A percentile compares a stretch with the other conserved stretches of the same genome.
These are phyloP conservation scores for Rhynchosporium graminicola DNA, from an alignment of 2,329 filamentous ascomycete species.

Conservation along the genomic window DNA sequence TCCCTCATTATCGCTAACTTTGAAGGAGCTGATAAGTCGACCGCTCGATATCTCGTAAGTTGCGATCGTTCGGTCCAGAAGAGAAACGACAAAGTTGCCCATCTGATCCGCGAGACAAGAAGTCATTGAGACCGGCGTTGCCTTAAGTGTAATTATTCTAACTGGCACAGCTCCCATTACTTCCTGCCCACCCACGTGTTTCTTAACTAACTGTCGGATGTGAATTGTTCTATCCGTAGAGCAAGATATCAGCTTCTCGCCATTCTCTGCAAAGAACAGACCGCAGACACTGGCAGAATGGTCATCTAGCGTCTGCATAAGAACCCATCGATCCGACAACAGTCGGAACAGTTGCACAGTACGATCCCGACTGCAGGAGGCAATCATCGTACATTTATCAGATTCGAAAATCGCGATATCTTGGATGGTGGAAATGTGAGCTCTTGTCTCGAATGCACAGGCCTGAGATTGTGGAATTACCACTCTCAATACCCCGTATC, in stretches of 20 bases:
- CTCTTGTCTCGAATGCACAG: constrained; percentile 73
- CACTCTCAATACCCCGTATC: constrained; percentile 76
- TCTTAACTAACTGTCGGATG: constrained; percentile 74
- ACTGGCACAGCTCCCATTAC: constrained; percentile 75
- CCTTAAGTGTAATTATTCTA: constrained; percentile 78
- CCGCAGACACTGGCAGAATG: constrained; percentile 83
- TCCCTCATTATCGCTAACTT: constrained; percentile 77
- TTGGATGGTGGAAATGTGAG: constrained; percentile 83
- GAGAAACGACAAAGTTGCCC: constrained; percentile 58
- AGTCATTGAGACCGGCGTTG: constrained; percentile 83
- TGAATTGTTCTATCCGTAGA: constrained; percentile 87
- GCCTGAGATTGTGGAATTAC: constrained; percentile 61
- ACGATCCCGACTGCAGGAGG: constrained; percentile 82
- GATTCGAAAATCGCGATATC: constrained; percentile 73
- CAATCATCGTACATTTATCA: constrained; percentile 65
- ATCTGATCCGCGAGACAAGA: constrained; percentile 58
- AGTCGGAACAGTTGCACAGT: constrained; percentile 86
- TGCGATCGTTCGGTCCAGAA: constrained; percentile 61
- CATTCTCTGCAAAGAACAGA: constrained; percentile 74
- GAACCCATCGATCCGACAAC: constrained; percentile 60
- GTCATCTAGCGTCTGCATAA: constrained; percentile 89
- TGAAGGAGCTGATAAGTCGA: constrained; percentile 72
- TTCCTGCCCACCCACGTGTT: constrained; percentile 60
- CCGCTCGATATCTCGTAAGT: constrained; percentile 67
- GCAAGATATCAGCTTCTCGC: constrained; percentile 71